These are phyloP conservation scores for Ambrosia hybrid DNA, from an alignment of 140 eudicot genomes.

Conservation along the genomic window DNA sequence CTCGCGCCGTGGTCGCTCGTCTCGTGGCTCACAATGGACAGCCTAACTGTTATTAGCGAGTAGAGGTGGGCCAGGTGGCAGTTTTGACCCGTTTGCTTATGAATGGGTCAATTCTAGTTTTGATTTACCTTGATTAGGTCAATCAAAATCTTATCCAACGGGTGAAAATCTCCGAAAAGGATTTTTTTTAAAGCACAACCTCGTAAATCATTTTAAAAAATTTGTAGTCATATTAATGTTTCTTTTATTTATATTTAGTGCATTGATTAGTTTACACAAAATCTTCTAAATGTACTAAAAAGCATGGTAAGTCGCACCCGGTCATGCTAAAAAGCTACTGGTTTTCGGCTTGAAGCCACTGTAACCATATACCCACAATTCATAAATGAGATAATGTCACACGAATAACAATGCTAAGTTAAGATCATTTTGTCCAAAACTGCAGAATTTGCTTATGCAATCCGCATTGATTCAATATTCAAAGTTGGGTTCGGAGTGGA, in stretches of 20 bases:
- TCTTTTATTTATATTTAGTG: neutral
- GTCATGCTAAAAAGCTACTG: neutral
- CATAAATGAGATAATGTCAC: neutral
- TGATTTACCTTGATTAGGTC: neutral
- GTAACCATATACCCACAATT: neutral
- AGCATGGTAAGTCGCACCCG: neutral
- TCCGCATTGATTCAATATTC: slow-evolving; percentile 18
- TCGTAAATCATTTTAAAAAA: neutral
- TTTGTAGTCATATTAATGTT: neutral
- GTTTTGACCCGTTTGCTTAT: neutral
- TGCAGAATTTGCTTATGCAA: slow-evolving; percentile 18
- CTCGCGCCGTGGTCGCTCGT: no score
- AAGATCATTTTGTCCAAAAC: neutral
- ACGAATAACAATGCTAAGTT: no score
- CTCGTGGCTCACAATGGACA: no score
- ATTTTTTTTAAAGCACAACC: neutral
- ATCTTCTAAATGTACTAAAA: neutral
- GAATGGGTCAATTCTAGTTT: neutral
- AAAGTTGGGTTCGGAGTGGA: slow-evolving; percentile 21
- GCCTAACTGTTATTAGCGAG: neutral
- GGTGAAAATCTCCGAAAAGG: neutral
- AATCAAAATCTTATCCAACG: neutral
- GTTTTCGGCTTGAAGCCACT: neutral
- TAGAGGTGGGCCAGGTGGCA: neutral
- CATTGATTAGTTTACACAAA: neutral